Percentiles rank a stretch among this genome's conserved stretches.
These are phyloP conservation scores for Cystoderma amianthinum DNA, from an alignment of 768 basidiomycete genomes.

Conservation along the genomic window DNA sequence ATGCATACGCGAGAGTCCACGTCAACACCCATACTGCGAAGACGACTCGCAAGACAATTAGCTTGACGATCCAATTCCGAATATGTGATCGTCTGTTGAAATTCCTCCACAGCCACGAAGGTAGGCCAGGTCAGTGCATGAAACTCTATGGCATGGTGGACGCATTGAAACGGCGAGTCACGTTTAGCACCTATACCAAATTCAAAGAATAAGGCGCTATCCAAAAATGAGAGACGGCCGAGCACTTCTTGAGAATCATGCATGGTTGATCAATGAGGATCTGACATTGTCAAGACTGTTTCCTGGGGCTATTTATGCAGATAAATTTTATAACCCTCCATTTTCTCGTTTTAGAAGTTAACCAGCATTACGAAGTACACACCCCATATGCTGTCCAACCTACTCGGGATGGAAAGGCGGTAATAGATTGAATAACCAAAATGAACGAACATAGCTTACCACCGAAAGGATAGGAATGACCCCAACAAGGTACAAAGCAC, in stretches of 20 bases:
- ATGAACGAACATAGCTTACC: too few relatives aligned
- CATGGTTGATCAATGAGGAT: slow-evolving; percentile 10
- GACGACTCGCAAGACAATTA: slow-evolving; percentile 35
- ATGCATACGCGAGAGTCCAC: slow-evolving; percentile 48
- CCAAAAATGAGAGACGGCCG: slow-evolving; percentile 27
- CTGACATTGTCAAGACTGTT: neutral
- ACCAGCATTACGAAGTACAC: neutral
- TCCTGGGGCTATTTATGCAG: too few relatives aligned
- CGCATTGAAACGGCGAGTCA: slow-evolving; percentile 34
- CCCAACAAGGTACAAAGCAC: too few relatives aligned
- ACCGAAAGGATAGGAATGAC: too few relatives aligned
- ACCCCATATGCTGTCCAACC: too few relatives aligned
- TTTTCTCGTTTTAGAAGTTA: neutral
- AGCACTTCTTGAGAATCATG: slow-evolving; percentile 15
- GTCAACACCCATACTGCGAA: slow-evolving; percentile 34
- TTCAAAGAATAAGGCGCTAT: slow-evolving; percentile 34
- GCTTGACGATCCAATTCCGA: slow-evolving; percentile 40
- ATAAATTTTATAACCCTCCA: too few relatives aligned
- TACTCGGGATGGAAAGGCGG: too few relatives aligned
- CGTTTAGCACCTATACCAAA: slow-evolving; percentile 35
- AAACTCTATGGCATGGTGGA: slow-evolving; percentile 50
- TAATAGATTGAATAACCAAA: too few relatives aligned
- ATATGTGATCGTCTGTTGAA: slow-evolving; percentile 40
- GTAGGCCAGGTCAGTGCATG: slow-evolving; percentile 34
- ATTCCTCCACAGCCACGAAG: slow-evolving; percentile 42